phyloP scores from a whole-genome alignment of 179 eudicot species.

The Vitellaria paradoxa region DNA sequence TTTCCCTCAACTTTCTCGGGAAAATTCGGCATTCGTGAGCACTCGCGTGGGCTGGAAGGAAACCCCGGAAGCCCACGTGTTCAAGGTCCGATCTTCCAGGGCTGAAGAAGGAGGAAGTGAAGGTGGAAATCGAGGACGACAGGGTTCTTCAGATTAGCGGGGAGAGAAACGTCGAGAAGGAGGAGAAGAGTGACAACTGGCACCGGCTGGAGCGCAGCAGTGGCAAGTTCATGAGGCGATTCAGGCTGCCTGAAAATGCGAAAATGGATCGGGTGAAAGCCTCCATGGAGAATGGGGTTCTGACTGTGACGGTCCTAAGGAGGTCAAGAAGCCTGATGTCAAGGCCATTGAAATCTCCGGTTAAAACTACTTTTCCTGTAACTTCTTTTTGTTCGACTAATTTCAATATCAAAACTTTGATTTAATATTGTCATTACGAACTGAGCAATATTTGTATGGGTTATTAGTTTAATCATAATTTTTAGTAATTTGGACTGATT shows the following conservation, averaged over 20 bases:
- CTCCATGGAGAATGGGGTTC: conserved; percentile 37
- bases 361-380: neutral
- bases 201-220: conserved; percentile 39
- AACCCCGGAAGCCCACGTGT: conserved; percentile 23
- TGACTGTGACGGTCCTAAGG: conserved; percentile 45
- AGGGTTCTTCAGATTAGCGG: conserved; percentile 41
- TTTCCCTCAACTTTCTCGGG: neutral
- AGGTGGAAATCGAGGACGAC: conserved; percentile 24
- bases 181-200: conserved; percentile 42
- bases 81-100: conserved; percentile 27
- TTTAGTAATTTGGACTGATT: too few relatives aligned
- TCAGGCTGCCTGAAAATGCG: conserved; percentile 42
- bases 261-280: conserved; percentile 36
- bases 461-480: too few relatives aligned
- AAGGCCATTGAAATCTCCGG: conserved; percentile 22
- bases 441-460: too few relatives aligned
- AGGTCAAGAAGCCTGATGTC: conserved; percentile 35
- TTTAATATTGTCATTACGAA: too few relatives aligned
- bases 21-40: neutral
- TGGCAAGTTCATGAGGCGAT: conserved; percentile 34
- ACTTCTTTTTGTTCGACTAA: too few relatives aligned
- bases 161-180: conserved; percentile 38
- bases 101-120: conserved; percentile 26
- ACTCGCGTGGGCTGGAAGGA: conserved; percentile 25
- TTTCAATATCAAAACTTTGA: too few relatives aligned